A percentile compares a stretch with the other conserved stretches of the same genome.
These are phyloP conservation scores for Prunus mongolica DNA, from an alignment of 306 rosid genomes.

Conservation along the genomic window DNA sequence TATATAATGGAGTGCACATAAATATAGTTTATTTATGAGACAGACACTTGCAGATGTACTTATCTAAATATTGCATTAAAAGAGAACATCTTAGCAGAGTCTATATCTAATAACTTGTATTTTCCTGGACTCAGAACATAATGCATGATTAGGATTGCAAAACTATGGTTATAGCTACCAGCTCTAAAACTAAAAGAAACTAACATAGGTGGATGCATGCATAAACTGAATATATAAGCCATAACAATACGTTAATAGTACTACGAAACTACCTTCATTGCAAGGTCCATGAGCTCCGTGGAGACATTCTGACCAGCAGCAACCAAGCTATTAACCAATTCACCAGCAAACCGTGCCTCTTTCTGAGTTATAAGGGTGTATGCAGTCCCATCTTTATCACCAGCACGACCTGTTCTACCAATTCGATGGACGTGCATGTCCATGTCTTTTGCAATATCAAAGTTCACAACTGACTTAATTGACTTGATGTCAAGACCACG, in stretches of 20 bases:
- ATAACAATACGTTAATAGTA: not conserved
- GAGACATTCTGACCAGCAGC: constrained; percentile 96
- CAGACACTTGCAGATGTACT: not conserved
- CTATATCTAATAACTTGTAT: not conserved
- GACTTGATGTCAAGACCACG: constrained; percentile 99
- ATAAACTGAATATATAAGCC: not conserved
- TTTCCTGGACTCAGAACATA: not conserved
- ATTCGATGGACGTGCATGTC: constrained; percentile 99
- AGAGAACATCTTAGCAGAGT: not conserved
- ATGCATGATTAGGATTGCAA: not conserved
- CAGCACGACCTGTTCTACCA: constrained; percentile 99
- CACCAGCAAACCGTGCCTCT: constrained; percentile 97
- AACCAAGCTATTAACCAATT: constrained; percentile 84
- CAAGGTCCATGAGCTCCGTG: constrained; percentile 89
- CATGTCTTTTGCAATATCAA: constrained; percentile 97
- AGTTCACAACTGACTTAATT: constrained; percentile 91
- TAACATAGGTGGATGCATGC: not conserved
- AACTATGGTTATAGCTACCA: not conserved
- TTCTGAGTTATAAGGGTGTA: constrained; percentile 85
- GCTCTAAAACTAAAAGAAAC: not conserved
- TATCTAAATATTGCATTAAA: not conserved
- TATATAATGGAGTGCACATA: not conserved
- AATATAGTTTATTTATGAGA: not conserved
- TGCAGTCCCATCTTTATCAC: constrained; percentile 97
- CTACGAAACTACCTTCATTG: constrained; percentile 71